A percentile compares a stretch with the other conserved stretches of the same genome.
Evolutionary conservation across 2,329 filamentous ascomycete species (phyloP).

Genomic region (Fusarium setosum): DNA sequence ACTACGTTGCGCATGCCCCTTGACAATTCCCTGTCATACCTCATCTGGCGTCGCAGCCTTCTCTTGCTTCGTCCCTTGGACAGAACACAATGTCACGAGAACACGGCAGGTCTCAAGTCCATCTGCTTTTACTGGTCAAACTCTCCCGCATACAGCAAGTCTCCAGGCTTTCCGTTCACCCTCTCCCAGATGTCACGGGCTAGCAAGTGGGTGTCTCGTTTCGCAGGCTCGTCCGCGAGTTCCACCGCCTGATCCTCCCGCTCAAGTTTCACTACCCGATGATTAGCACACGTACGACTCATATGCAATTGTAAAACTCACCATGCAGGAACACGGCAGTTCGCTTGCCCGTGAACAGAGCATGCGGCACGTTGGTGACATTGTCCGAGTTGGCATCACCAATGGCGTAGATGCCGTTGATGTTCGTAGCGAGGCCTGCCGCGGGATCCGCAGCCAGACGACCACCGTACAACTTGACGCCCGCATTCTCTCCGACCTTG

Average conservation of each 20-base stretch:
- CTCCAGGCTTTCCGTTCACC: conserved; percentile 56
- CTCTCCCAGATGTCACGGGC: conserved; percentile 57
- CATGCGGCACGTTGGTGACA: conserved; percentile 71
- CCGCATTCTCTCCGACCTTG: conserved; percentile 57
- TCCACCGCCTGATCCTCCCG: conserved; percentile 51
- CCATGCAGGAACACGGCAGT: conserved; percentile 68
- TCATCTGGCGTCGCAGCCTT: no score
- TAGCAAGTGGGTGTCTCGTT: conserved; percentile 48
- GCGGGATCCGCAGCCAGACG: conserved; percentile 55
- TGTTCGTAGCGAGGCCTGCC: conserved; percentile 61
- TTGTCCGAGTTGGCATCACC: conserved; percentile 71
- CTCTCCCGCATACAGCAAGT: conserved; percentile 59
- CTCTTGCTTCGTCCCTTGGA: no score
- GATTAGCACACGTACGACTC: not conserved
- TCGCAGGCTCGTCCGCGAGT: conserved; percentile 42
- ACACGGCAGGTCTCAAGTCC: no score
- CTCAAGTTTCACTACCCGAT: conserved; percentile 52
- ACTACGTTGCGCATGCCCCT: conserved; percentile 47
- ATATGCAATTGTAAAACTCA: conserved; percentile 47
- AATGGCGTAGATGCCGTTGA: conserved; percentile 66
- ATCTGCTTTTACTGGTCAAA: conserved; percentile 51
- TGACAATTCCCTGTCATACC: no score
- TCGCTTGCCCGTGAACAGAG: conserved; percentile 68
- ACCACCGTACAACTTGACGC: conserved; percentile 56
- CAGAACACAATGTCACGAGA: no score